These are phyloP conservation scores for Physcomitrium patens DNA, from an alignment of 225 moss, liverwort and hornwort species.

Conservation along the genomic window DNA sequence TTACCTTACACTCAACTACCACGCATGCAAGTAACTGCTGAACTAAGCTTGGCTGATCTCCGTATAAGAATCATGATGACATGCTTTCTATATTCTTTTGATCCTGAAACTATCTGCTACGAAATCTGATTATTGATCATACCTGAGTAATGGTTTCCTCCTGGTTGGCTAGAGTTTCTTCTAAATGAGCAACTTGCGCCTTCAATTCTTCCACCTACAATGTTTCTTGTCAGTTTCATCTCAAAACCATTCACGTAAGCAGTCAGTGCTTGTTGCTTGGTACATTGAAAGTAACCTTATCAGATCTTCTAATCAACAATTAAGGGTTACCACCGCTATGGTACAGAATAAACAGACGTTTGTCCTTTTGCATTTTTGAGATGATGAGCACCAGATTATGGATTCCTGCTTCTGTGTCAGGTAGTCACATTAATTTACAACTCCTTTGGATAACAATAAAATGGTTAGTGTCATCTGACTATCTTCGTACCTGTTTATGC, in stretches of 20 bases:
- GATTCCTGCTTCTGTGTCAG: too few relatives aligned
- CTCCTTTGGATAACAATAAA: neutral
- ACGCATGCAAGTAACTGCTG: conserved; percentile 6
- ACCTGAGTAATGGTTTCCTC: conserved; percentile 79
- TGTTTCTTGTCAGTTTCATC: conserved; percentile 23
- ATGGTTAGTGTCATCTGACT: conserved; percentile 11
- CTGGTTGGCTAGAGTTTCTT: conserved; percentile 63
- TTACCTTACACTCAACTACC: neutral
- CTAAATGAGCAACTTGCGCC: conserved; percentile 57
- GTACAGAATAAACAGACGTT: neutral
- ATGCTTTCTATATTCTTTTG: neutral
- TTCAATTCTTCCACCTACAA: conserved; percentile 69
- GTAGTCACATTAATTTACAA: neutral
- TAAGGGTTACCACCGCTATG: neutral
- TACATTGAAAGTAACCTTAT: neutral
- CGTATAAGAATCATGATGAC: neutral
- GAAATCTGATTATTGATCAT: conserved; percentile 1
- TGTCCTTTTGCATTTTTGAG: neutral
- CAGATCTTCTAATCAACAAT: conserved; percentile 1
- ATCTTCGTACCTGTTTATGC: conserved; percentile 46
- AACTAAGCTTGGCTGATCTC: conserved; percentile 5
- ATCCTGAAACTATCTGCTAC: neutral
- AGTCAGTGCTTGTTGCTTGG: conserved; percentile 7
- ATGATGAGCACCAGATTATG: neutral
- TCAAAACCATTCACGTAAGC: neutral